Conservation (phyloP, 2,329 filamentous ascomycete genomes). For the Claviceps maximensis region DNA sequence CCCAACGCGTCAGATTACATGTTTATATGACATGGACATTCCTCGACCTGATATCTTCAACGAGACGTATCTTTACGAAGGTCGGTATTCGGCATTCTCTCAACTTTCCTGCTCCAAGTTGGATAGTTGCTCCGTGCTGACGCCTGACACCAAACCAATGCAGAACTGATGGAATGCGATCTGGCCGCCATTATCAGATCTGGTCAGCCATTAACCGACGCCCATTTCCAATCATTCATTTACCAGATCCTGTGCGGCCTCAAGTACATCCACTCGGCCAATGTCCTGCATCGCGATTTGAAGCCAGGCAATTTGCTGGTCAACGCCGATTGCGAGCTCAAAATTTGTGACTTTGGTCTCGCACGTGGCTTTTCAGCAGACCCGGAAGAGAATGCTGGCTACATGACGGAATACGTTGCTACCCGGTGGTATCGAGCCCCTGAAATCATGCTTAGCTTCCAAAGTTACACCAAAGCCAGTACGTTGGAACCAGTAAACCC, state of each 20-base stretch:
- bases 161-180: slow-evolving; percentile 99
- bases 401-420: slow-evolving; percentile 99
- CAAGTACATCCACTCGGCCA: slow-evolving; percentile 98
- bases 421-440: slow-evolving; percentile 92
- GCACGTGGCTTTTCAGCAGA: slow-evolving; percentile 94
- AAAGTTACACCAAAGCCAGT: slow-evolving; percentile 99
- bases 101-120: neutral
- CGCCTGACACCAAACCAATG: neutral
- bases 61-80: slow-evolving; percentile 97
- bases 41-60: slow-evolving; percentile 96
- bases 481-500: slow-evolving; percentile 30
- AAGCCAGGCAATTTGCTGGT: slow-evolving; percentile 96
- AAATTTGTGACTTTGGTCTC: slow-evolving; percentile 97
- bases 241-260: slow-evolving; percentile 98
- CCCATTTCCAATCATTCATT: slow-evolving; percentile 99
- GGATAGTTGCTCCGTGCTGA: neutral
- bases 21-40: slow-evolving; percentile 99
- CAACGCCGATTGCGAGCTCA: slow-evolving; percentile 97
- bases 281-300: slow-evolving; percentile 90
- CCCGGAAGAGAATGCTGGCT: slow-evolving; percentile 94
- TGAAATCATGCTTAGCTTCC: slow-evolving; percentile 99
- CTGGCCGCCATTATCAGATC: slow-evolving; percentile 95
- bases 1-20: slow-evolving; percentile 62
- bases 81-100: slow-evolving; percentile 28
- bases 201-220: slow-evolving; percentile 91